Evolutionary conservation across 1,284 basidiomycete species (phyloP).

Genomic region (Singerocomus inundabilis): DNA sequence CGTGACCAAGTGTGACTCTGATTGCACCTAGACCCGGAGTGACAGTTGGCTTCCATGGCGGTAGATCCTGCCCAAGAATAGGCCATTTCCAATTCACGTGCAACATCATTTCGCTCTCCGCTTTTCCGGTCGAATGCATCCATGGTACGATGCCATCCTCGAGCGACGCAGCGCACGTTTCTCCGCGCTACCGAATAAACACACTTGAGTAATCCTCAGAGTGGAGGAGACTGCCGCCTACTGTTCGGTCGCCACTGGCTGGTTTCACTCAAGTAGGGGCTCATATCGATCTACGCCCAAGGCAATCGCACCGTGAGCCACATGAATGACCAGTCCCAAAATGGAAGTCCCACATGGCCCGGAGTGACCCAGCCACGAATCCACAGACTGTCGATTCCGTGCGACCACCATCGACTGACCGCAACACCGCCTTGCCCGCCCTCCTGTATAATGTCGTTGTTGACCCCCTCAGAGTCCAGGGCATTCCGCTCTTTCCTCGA

Average conservation of each 20-base stretch:
- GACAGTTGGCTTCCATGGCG: constrained; percentile 10
- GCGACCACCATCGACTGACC: constrained; percentile 11
- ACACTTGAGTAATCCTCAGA: too few relatives aligned
- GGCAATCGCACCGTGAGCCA: too few relatives aligned
- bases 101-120: constrained; percentile 11
- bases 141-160: too few relatives aligned
- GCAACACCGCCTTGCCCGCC: too few relatives aligned
- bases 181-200: too few relatives aligned
- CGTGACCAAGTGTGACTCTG: too few relatives aligned
- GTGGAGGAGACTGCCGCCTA: too few relatives aligned
- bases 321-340: constrained; percentile 22
- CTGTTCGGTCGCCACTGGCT: too few relatives aligned
- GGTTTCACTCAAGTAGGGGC: too few relatives aligned
- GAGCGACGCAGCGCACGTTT: too few relatives aligned
- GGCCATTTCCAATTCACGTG: constrained; percentile 28
- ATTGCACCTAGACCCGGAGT: background rate
- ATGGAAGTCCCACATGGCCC: constrained; percentile 20
- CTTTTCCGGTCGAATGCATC: too few relatives aligned
- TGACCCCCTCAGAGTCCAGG: constrained; percentile 49
- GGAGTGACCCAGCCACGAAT: constrained; percentile 34
- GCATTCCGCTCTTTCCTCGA: constrained; percentile 55
- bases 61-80: constrained; percentile 21
- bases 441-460: constrained; percentile 38
- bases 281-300: too few relatives aligned
- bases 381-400: constrained; percentile 22